phyloP scores from a whole-genome alignment of 73 alveolate genomes.

The Paramecium octaurelia region DNA sequence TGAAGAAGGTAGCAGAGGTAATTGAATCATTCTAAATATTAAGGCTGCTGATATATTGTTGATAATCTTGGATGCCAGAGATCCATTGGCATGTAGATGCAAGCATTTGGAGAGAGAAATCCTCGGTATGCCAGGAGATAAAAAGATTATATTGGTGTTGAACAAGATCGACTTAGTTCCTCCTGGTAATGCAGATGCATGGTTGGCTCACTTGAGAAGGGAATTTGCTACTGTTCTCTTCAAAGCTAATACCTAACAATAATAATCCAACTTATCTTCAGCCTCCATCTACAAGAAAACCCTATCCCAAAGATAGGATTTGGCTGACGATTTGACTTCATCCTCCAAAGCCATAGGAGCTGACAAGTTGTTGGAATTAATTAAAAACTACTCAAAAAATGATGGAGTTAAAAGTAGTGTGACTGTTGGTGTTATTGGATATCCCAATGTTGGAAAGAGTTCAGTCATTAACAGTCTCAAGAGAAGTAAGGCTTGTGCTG shows the following conservation, averaged over 20 bases:
- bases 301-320: slow-evolving; percentile 74
- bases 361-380: slow-evolving; percentile 89
- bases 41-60: slow-evolving; percentile 94
- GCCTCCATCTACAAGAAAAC: slow-evolving; percentile 81
- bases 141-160: slow-evolving; percentile 88
- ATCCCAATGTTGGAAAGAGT: slow-evolving; percentile 93
- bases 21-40: neutral
- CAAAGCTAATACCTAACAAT: slow-evolving; percentile 87
- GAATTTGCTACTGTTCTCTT: slow-evolving; percentile 89
- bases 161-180: slow-evolving; percentile 98
- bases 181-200: slow-evolving; percentile 87
- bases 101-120: slow-evolving; percentile 85
- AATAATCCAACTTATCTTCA: slow-evolving; percentile 79
- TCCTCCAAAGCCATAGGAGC: slow-evolving; percentile 92
- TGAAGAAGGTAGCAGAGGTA: slow-evolving; percentile 78
- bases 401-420: slow-evolving; percentile 81
- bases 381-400: slow-evolving; percentile 93
- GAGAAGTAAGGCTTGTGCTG: slow-evolving; percentile 93
- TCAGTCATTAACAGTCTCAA: slow-evolving; percentile 82
- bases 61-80: slow-evolving; percentile 98
- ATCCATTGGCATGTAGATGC: slow-evolving; percentile 94
- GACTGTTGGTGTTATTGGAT: slow-evolving; percentile 97
- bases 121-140: slow-evolving; percentile 73
- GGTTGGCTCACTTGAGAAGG: slow-evolving; percentile 85
- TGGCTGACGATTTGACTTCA: slow-evolving; percentile 83